Percentiles rank a stretch among this genome's conserved stretches.
These are phyloP conservation scores for Suillus bovinus DNA, from an alignment of 768 basidiomycete genomes.

Conservation along the genomic window DNA sequence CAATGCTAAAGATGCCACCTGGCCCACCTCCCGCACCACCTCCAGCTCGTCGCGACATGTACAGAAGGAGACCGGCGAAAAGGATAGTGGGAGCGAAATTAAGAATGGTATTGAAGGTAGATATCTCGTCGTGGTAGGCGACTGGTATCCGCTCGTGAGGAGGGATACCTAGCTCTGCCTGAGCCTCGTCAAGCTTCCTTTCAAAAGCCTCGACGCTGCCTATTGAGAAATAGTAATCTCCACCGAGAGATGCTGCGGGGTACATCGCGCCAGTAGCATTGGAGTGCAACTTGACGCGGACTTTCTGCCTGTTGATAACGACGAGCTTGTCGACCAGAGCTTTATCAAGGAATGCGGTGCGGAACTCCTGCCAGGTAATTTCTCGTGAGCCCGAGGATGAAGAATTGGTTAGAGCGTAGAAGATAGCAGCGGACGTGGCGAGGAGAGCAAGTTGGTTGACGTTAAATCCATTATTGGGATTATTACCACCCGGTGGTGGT, in stretches of 20 bases:
- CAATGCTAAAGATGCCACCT: slow-evolving; percentile 95
- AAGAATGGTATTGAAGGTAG: slow-evolving; percentile 75
- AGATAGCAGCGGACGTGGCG: slow-evolving; percentile 58
- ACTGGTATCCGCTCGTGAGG: slow-evolving; percentile 94
- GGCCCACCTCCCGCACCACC: slow-evolving; percentile 60
- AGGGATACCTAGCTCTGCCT: slow-evolving; percentile 89
- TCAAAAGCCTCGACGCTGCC: slow-evolving; percentile 98
- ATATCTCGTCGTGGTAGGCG: slow-evolving; percentile 94
- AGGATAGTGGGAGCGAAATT: slow-evolving; percentile 95
- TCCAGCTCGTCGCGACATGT: slow-evolving; percentile 74
- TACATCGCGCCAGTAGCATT: slow-evolving; percentile 84
- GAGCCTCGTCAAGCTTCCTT: slow-evolving; percentile 91
- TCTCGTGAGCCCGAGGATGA: slow-evolving; percentile 64
- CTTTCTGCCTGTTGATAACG: slow-evolving; percentile 87
- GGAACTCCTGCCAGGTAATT: slow-evolving; percentile 99
- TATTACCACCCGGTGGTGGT: slow-evolving; percentile 48
- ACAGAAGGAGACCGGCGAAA: slow-evolving; percentile 87
- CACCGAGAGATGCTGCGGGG: slow-evolving; percentile 51
- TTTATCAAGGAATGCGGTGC: slow-evolving; percentile 94
- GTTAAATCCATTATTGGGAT: slow-evolving; percentile 54
- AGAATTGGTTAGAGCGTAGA: slow-evolving; percentile 58
- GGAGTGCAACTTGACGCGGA: slow-evolving; percentile 90
- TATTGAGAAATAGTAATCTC: slow-evolving; percentile 92
- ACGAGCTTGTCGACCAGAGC: slow-evolving; percentile 92
- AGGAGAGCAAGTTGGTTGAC: slow-evolving; percentile 58